Evolutionary conservation across 768 basidiomycete species (phyloP), one percentile per base, ranked within the genome.

Genomic region (Phallus indusiatus): DNA sequence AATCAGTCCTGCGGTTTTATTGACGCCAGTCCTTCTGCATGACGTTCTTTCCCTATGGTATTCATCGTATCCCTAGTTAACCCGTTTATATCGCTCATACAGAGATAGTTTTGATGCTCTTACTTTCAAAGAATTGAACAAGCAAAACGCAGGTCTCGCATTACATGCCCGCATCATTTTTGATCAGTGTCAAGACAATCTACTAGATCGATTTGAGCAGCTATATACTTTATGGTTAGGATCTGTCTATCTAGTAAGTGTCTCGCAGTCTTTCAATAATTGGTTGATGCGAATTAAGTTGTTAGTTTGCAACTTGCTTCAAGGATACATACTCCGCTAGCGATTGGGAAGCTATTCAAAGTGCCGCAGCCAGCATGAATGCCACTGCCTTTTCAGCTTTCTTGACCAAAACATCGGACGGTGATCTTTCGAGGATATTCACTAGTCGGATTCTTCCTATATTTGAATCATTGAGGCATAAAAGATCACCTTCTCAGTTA

Each of bases 21-120:
- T 59, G 33, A 52, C n/a, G 24, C 57, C 57, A 10, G 24, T 59
- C 17, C 49, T 50, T 24, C 49, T 59, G 16, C 18, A 52, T 33
- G 20, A 35, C 16, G 37, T 36, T 28, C 9, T 59, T n/a, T 18
- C 20, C 14, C 20, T 46, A n/a, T 59, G 57, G 57, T 59, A 28
- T n/a, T n/a, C n/a, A n/a, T 28, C 21, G 57, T 24, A 3, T 52
- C 11, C 17, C 7, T 51, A 16, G 14, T 28, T 22, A n/a, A n/a
- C 37, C n/a, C 5, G 35, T 34, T 35, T 28, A 33, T 14, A 35
- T 24, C 21, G 9, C 36, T 50, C 20, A 36, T n/a, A 42, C 9
- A 42, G 42, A 6, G 6, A n/a, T 24, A 59, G 57, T 21, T 18
- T 34, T 36, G 36, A 59, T 20, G 57, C 36, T 59, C 24, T 37